Base-by-base conservation (phyloP, 2,329 filamentous ascomycete species). In the Alternaria solani region DNA sequence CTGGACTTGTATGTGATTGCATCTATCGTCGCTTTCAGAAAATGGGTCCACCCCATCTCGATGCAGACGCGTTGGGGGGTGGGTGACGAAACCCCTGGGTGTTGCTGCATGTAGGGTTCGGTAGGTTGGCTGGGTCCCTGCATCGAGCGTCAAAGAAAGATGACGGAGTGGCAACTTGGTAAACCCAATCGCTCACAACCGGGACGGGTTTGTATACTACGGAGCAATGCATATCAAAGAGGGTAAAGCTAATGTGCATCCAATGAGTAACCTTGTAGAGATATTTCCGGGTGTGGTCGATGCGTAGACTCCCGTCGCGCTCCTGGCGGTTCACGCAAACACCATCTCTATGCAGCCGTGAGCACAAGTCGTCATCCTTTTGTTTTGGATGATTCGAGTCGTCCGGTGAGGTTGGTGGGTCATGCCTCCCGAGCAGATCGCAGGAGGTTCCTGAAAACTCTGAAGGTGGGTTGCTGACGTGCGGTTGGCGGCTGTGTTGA, bases 401-500 rank as follows among this genome's bases (percentile, higher is more conserved):
- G 46, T 48, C 44, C 57, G 57, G 63, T 60, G 58, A 63, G 18
- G n/a, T 44, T 56, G 59, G 59, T 57, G 61, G 58, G 49, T 51
- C 51, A 54, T 52, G 48, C 52, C 44, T 51, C 46, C 34, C 2
- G 30, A 34, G 46, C 42, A 20, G 38, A 41, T 48, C 46, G 36
- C 36, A 25, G 18, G 39, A 46, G 20, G 38, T 39, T 34, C 32
- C 44, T 44, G 57, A 69, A 70, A 68, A 68, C 54, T 71, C 66
- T 66, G 64, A 66, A 65, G 51, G 39, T 59, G 61, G 64, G 62
- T 71, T 63, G 71, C 67, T 65, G 49, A 59, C 55, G 60, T 64
- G 59, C 49, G 52, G 58, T 55, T 46, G 51, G 57, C 61, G 59
- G 62, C 47, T 64, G 65, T 53, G 58, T 65, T 68, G 59, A 69